A percentile compares a stretch with the other conserved stretches of the same genome.
phyloP scores from a whole-genome alignment of 2,329 filamentous ascomycete species.

The Diplodia corticola region DNA sequence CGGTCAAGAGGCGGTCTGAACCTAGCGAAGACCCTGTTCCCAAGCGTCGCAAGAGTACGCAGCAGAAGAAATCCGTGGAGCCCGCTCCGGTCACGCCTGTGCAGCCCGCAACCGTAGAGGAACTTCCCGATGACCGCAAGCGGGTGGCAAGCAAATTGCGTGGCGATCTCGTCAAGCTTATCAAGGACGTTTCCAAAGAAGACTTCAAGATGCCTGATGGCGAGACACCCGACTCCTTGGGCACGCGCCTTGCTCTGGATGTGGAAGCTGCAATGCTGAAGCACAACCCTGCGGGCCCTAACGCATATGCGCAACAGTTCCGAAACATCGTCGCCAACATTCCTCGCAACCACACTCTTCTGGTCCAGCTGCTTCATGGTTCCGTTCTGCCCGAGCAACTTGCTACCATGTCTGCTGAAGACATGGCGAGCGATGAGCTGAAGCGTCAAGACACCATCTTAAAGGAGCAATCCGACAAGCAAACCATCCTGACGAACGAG shows the following conservation, averaged over 20 bases:
- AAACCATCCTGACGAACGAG: slow-evolving; percentile 75
- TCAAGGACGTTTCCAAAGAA: slow-evolving; percentile 67
- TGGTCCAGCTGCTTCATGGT: slow-evolving; percentile 71
- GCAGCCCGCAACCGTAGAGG: slow-evolving; percentile 28
- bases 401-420: slow-evolving; percentile 83
- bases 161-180: slow-evolving; percentile 66
- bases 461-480: slow-evolving; percentile 76
- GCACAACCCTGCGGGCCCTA: slow-evolving; percentile 53
- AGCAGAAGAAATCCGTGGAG: slow-evolving; percentile 30
- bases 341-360: slow-evolving; percentile 81
- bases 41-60: slow-evolving; percentile 41
- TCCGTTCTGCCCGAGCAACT: slow-evolving; percentile 72
- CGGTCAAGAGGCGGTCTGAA: slow-evolving; percentile 40
- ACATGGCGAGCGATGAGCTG: slow-evolving; percentile 89
- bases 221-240: slow-evolving; percentile 63
- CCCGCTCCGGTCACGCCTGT: slow-evolving; percentile 24
- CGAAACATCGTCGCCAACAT: slow-evolving; percentile 81
- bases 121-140: slow-evolving; percentile 65
- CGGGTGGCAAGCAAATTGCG: slow-evolving; percentile 69
- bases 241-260: slow-evolving; percentile 70
- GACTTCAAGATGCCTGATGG: slow-evolving; percentile 58
- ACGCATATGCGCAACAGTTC: slow-evolving; percentile 63
- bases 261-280: slow-evolving; percentile 71
- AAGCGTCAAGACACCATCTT: slow-evolving; percentile 75
- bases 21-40: slow-evolving; percentile 31